phyloP scores from a whole-genome alignment of 495 filamentous ascomycete genomes.

The Penicillium flavigenum region DNA sequence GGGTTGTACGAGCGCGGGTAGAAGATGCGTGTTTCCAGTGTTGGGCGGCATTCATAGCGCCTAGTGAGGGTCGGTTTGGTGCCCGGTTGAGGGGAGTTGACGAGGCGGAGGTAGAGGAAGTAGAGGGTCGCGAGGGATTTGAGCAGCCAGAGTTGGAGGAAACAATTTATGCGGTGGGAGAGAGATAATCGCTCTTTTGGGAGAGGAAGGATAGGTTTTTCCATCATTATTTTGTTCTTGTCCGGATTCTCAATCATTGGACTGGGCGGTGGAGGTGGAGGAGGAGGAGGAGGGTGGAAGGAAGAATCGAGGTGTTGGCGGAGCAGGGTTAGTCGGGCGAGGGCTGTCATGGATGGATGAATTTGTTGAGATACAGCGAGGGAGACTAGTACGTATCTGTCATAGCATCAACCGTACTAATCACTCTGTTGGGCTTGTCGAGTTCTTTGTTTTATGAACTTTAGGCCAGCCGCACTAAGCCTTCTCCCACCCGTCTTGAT shows the following conservation, averaged over 20 bases:
- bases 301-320: neutral
- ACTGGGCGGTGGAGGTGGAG: neutral
- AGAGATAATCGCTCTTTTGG: constrained; percentile 22
- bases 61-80: constrained; percentile 34
- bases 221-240: neutral
- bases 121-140: constrained; percentile 22
- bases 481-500: neutral
- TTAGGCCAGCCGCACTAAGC: neutral
- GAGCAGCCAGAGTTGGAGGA: constrained; percentile 21
- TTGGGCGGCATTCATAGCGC: constrained; percentile 32
- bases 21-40: constrained; percentile 34
- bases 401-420: neutral
- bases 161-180: constrained; percentile 26
- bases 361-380: neutral
- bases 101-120: constrained; percentile 17
- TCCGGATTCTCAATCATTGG: neutral
- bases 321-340: neutral
- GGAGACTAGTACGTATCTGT: neutral
- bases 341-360: neutral
- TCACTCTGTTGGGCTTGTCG: neutral
- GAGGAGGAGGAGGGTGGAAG: neutral
- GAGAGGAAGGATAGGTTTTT: constrained; percentile 9
- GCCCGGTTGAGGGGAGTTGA: constrained; percentile 10
- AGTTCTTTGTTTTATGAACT: neutral
- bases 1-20: constrained; percentile 31